A percentile compares a stretch with the other conserved stretches of the same genome.
These are phyloP conservation scores for Pseudovirgaria hyperparasitica DNA, from an alignment of 2,329 filamentous ascomycete genomes.

Conservation along the genomic window DNA sequence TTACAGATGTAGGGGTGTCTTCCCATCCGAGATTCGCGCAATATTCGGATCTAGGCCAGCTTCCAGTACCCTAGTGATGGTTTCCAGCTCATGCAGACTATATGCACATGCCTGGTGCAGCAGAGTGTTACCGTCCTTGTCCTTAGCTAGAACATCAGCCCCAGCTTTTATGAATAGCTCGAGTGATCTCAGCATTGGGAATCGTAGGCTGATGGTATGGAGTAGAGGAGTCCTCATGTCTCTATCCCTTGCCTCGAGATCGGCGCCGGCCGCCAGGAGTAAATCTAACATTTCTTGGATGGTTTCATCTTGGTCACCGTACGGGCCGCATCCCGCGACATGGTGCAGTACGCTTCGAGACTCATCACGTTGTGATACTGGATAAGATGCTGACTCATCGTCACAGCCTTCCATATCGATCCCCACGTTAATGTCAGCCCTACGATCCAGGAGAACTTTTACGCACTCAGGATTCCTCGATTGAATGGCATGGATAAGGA, in stretches of 20 bases:
- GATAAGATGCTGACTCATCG: conserved; percentile 4
- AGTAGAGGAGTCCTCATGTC: conserved; percentile 2
- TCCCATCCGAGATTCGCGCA: conserved; percentile 1
- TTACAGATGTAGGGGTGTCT: conserved; percentile 3
- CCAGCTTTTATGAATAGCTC: conserved; percentile 3
- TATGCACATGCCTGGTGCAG: conserved; percentile 6
- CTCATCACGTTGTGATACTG: too few species aligned
- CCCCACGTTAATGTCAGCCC: conserved; percentile 4
- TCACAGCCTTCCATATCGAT: conserved; percentile 2
- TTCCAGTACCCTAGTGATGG: conserved; percentile 4
- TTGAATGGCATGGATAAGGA: conserved; percentile 9
- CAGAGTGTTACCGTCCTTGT: conserved; percentile 1
- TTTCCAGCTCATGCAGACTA: too few species aligned
- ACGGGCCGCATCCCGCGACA: background rate
- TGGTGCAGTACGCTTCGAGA: too few species aligned
- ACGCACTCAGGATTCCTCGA: conserved; percentile 4
- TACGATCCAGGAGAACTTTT: conserved; percentile 4
- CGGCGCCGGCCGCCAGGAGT: conserved; percentile 4
- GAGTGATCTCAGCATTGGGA: conserved; percentile 1
- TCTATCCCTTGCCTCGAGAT: background rate
- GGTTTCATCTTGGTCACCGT: background rate
- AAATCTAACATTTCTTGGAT: conserved; percentile 1
- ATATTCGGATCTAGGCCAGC: conserved; percentile 7
- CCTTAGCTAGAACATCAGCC: conserved; percentile 4
- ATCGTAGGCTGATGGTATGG: too few species aligned